These are phyloP conservation scores for Massarina eburnea DNA, from an alignment of 2,329 filamentous ascomycete genomes.

Conservation along the genomic window DNA sequence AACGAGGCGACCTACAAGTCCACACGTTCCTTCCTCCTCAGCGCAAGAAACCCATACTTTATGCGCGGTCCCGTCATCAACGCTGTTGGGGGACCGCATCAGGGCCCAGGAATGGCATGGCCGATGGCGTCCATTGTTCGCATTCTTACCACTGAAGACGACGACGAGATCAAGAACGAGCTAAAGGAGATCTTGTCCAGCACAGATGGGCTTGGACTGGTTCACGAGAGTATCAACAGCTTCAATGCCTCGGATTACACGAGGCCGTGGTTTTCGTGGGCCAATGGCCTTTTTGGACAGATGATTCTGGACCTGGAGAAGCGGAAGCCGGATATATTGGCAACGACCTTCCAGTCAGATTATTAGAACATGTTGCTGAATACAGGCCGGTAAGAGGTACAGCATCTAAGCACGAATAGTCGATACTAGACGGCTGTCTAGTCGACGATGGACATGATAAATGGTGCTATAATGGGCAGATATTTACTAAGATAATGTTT, in stretches of 20 bases:
- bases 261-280: conserved; percentile 56
- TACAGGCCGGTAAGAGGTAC: too few species aligned
- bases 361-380: too few species aligned
- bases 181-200: conserved; percentile 49
- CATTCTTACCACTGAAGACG: conserved; percentile 52
- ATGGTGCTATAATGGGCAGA: too few species aligned
- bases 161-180: conserved; percentile 49
- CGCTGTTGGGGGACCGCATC: conserved; percentile 53
- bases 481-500: too few species aligned
- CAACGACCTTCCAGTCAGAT: conserved; percentile 50
- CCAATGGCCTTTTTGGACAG: conserved; percentile 55
- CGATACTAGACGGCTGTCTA: neutral
- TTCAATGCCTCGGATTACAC: conserved; percentile 51
- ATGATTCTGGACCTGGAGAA: conserved; percentile 51
- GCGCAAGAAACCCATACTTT: conserved; percentile 52
- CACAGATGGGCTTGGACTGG: conserved; percentile 52
- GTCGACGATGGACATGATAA: too few species aligned
- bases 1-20: conserved; percentile 48
- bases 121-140: conserved; percentile 56
- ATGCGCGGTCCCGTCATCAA: conserved; percentile 53
- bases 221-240: conserved; percentile 56
- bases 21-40: conserved; percentile 50
- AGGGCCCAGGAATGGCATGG: conserved; percentile 52
- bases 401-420: neutral
- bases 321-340: conserved; percentile 47